These are phyloP conservation scores for Psilocybe cyanescens DNA, from an alignment of 768 basidiomycete species.

Conservation along the genomic window DNA sequence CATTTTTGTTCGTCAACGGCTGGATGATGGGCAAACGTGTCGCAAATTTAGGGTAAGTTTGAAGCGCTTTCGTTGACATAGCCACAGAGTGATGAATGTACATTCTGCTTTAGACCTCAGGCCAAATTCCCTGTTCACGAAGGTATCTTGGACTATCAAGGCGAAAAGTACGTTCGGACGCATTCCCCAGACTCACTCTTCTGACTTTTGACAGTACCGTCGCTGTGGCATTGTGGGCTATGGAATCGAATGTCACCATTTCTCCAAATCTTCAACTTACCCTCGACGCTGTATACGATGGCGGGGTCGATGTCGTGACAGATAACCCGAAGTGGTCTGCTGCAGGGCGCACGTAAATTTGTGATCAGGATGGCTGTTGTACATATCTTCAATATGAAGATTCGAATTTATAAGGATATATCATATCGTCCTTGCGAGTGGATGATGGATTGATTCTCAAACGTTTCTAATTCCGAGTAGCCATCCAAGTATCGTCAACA, in stretches of 20 bases:
- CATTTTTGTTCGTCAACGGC: constrained; percentile 79
- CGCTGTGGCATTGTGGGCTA: constrained; percentile 71
- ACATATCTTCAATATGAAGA: no score
- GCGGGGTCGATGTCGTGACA: constrained; percentile 57
- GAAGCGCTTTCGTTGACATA: neutral
- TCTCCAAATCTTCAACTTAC: constrained; percentile 57
- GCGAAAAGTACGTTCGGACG: constrained; percentile 58
- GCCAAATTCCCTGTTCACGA: constrained; percentile 82
- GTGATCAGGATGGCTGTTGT: no score
- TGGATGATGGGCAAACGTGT: constrained; percentile 89
- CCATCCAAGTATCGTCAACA: constrained; percentile 20
- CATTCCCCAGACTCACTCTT: neutral
- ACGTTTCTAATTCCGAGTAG: constrained; percentile 16
- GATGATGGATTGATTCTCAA: neutral
- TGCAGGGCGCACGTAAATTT: constrained; percentile 18
- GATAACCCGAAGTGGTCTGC: constrained; percentile 66
- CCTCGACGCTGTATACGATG: constrained; percentile 62
- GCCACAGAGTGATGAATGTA: neutral
- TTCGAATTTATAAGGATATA: neutral
- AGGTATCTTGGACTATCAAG: constrained; percentile 76
- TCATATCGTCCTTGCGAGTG: neutral
- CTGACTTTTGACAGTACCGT: constrained; percentile 44
- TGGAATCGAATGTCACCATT: constrained; percentile 51
- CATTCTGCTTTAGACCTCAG: constrained; percentile 57
- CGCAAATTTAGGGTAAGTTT: constrained; percentile 65